Evolutionary conservation across 2,329 filamentous ascomycete species (phyloP), one percentile per base, ranked within the genome.

Genomic region (Cadophora gregata): DNA sequence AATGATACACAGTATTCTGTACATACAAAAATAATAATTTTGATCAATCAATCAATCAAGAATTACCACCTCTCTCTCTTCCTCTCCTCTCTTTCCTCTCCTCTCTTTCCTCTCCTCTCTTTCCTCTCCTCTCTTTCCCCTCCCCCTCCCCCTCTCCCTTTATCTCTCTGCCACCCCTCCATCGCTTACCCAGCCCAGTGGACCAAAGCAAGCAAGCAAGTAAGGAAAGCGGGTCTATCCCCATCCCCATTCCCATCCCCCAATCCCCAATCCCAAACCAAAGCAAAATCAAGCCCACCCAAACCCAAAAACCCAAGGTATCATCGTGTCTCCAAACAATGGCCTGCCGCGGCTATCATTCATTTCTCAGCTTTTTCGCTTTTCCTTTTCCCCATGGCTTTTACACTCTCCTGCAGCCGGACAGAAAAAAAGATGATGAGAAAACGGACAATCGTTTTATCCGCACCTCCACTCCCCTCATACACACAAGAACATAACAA

Each of bases 1-100:
- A 42, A 42, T 42, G 36, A 42, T 21, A 47, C 42, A 47, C 42
- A 47, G 42, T 47, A 47, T 47, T 47, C 42, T 47, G 42, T 47
- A 47, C 42, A 36, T 12, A n/a, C n/a, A n/a, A n/a, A n/a, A 42
- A 42, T 42, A 19, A 42, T n/a, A n/a, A n/a, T n/a, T n/a, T n/a
- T n/a, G n/a, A n/a, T n/a, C n/a, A n/a, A n/a, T n/a, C n/a, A n/a
- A n/a, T n/a, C n/a, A n/a, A n/a, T n/a, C 31, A 33, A 42, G 36
- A 42, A 42, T 42, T 42, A 47, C 42, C 42, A 4, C 42, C 42
- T 47, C 42, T 47, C 42, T 47, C 42, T 47, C 19, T 21, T 45
- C 4, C 19, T 45, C 42, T 16, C 16, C 21, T 3, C 19, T 45
- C 14, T 12, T 7, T 47, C 7, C n/a, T 47, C 21, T 47, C 42